Evolutionary conservation across 2,329 filamentous ascomycete species (phyloP).

Genomic region (Elsinoe fawcettii): DNA sequence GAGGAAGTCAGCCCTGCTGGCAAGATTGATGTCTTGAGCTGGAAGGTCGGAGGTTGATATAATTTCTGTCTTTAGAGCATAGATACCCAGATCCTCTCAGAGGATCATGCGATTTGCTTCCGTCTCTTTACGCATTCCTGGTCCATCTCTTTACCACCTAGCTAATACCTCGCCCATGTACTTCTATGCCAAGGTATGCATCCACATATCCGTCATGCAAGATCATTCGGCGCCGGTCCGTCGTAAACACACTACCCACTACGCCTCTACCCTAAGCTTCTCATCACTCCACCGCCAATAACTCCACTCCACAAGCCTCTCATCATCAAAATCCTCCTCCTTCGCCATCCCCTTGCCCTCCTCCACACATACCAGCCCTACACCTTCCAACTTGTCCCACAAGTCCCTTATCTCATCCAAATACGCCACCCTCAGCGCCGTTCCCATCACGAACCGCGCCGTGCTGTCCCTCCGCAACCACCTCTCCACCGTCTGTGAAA

Average conservation of each 20-base stretch:
- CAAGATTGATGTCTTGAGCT: slow-evolving; percentile 3
- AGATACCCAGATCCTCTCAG: neutral
- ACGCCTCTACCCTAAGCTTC: neutral
- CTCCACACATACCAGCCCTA: slow-evolving; percentile 31
- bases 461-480: slow-evolving; percentile 29
- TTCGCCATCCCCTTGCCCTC: slow-evolving; percentile 28
- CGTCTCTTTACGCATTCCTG: neutral
- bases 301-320: slow-evolving; percentile 33
- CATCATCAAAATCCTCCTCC: slow-evolving; percentile 30
- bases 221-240: too few species aligned
- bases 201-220: too few species aligned
- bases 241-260: neutral
- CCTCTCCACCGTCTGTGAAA: slow-evolving; percentile 29
- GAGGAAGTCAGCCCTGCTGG: neutral
- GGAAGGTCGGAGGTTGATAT: neutral
- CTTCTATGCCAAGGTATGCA: neutral
- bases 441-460: slow-evolving; percentile 33
- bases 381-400: slow-evolving; percentile 33
- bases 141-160: neutral
- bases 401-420: slow-evolving; percentile 37
- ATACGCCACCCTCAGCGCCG: slow-evolving; percentile 35
- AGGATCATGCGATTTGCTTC: neutral
- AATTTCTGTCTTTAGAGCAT: neutral
- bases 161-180: neutral
- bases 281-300: slow-evolving; percentile 34